Evolutionary conservation across 371 early-diverging fungal genomes (phyloP).

Genomic region (Rhizopus microsporus): DNA sequence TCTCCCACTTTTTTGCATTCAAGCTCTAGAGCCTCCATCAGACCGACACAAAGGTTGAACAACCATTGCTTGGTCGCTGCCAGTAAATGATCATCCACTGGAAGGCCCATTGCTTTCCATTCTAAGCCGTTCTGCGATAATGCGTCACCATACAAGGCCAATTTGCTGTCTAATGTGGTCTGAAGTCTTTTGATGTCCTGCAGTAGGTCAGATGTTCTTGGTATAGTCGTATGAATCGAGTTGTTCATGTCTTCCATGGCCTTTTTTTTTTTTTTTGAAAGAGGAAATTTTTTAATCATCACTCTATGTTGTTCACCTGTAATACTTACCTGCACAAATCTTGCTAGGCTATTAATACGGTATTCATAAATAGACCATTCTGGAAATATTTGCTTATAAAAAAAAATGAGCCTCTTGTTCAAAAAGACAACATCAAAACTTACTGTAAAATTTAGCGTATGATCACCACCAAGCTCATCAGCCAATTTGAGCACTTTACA

Average conservation of each 20-base stretch:
- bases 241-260: constrained; percentile 48
- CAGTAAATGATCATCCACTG: constrained; percentile 43
- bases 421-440: background rate
- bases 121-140: constrained; percentile 46
- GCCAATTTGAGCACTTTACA: constrained; percentile 31
- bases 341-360: constrained; percentile 30
- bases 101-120: constrained; percentile 53
- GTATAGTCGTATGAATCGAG: constrained; percentile 28
- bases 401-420: background rate
- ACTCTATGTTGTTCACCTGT: background rate
- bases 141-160: constrained; percentile 37
- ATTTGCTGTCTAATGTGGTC: constrained; percentile 30
- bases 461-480: constrained; percentile 42
- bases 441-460: constrained; percentile 34
- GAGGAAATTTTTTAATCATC: background rate
- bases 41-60: constrained; percentile 33
- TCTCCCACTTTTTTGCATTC: constrained; percentile 40
- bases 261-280: constrained; percentile 9
- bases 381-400: constrained; percentile 31
- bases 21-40: constrained; percentile 34
- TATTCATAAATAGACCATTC: constrained; percentile 45
- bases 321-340: constrained; percentile 37
- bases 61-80: constrained; percentile 42
- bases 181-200: constrained; percentile 40
- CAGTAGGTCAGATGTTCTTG: constrained; percentile 38